phyloP scores from a whole-genome alignment of 352 stramenopile species.

The Poterioochromonas sp. region DNA sequence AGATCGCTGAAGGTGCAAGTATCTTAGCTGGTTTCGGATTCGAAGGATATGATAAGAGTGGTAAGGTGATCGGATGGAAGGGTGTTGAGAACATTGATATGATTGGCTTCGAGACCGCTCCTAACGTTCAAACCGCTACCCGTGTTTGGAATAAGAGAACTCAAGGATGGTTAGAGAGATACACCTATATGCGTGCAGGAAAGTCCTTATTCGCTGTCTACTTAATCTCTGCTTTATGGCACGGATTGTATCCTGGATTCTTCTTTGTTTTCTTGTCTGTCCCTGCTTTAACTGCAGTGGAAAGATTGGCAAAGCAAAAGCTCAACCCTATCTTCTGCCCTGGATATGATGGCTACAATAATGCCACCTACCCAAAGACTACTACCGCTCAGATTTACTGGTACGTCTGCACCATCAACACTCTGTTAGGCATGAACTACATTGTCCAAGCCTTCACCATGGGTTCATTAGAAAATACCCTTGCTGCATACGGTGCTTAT shows the following conservation, averaged over 20 bases:
- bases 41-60: conserved; percentile 76
- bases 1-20: conserved; percentile 64
- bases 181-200: conserved; percentile 88
- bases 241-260: conserved; percentile 97
- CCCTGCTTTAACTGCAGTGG: conserved; percentile 53
- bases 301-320: conserved; percentile 57
- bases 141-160: conserved; percentile 94
- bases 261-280: conserved; percentile 86
- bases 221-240: conserved; percentile 87
- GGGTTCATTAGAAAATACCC: neutral
- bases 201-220: conserved; percentile 86
- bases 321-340: conserved; percentile 53
- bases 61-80: conserved; percentile 69
- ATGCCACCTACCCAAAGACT: neutral
- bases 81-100: conserved; percentile 91
- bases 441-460: conserved; percentile 4
- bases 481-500: neutral
- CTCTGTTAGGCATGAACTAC: neutral
- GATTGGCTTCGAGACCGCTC: conserved; percentile 80
- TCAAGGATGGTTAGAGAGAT: conserved; percentile 86
- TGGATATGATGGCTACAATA: conserved; percentile 34
- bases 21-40: conserved; percentile 78
- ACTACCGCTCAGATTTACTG: neutral
- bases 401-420: neutral
- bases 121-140: conserved; percentile 72